A percentile compares a stretch with the other conserved stretches of the same genome.
These are phyloP conservation scores for Fusarium veterinarium DNA, from an alignment of 2,329 filamentous ascomycete species.

Conservation along the genomic window DNA sequence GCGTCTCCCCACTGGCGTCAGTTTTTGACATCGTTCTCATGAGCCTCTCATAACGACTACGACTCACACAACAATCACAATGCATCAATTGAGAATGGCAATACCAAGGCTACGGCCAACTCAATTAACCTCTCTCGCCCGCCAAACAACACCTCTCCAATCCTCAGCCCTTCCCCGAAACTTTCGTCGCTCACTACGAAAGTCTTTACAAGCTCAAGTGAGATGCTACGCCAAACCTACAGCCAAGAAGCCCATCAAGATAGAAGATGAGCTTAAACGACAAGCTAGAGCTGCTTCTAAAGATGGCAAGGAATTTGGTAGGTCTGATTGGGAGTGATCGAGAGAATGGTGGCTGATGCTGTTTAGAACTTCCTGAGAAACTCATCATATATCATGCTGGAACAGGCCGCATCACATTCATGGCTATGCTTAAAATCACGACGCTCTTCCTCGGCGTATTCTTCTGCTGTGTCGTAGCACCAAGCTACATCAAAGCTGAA, in stretches of 20 bases:
- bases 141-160: not conserved
- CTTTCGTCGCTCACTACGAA: conserved; percentile 37
- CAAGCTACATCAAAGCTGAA: conserved; percentile 62
- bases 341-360: not conserved
- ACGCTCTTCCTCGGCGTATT: conserved; percentile 76
- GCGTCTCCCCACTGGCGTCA: conserved; percentile 13
- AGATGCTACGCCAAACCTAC: conserved; percentile 43
- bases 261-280: conserved; percentile 44
- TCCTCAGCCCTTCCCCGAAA: conserved; percentile 19
- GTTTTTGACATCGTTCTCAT: conserved; percentile 26
- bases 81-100: conserved; percentile 38
- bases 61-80: conserved; percentile 18
- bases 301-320: conserved; percentile 39
- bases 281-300: conserved; percentile 44
- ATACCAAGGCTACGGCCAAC: conserved; percentile 34
- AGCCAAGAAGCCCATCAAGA: conserved; percentile 21
- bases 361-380: conserved; percentile 63
- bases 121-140: conserved; percentile 20
- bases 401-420: conserved; percentile 71
- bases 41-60: not conserved
- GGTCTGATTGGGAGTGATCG: rapidly evolving
- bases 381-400: conserved; percentile 82
- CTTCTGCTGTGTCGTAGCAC: conserved; percentile 72
- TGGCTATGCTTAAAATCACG: conserved; percentile 77
- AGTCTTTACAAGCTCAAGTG: conserved; percentile 39